A percentile compares a stretch with the other conserved stretches of the same genome.
phyloP scores from a whole-genome alignment of 2,329 filamentous ascomycete genomes.

The Purpureocillium lavendulum region DNA sequence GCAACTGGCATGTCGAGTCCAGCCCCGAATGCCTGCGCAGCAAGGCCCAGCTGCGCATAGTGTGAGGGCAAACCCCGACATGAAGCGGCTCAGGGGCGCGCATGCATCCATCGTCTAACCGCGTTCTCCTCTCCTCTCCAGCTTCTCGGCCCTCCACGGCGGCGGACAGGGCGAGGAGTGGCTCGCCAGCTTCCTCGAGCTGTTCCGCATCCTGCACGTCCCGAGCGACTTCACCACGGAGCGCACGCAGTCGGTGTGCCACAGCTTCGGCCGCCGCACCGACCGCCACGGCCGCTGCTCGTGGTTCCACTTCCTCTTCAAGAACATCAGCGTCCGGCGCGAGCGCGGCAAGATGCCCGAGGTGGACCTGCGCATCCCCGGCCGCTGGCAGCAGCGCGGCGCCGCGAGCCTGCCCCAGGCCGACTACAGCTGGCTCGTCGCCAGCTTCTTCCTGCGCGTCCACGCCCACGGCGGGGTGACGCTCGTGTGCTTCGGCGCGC shows the following conservation, averaged over 20 bases:
- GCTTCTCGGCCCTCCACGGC: conserved; percentile 19
- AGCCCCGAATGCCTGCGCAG: conserved; percentile 12
- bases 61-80: conserved; percentile 14
- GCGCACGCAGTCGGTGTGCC: conserved; percentile 19
- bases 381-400: not conserved
- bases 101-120: too few species aligned
- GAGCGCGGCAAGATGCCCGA: conserved; percentile 10
- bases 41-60: conserved; percentile 17
- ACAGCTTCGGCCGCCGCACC: conserved; percentile 22
- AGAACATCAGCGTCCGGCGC: conserved; percentile 18
- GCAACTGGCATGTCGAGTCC: conserved; percentile 14
- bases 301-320: conserved; percentile 27
- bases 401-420: conserved; percentile 15
- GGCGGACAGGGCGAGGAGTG: conserved; percentile 15
- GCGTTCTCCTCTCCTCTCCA: too few species aligned
- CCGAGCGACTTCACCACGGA: conserved; percentile 22
- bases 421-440: conserved; percentile 18
- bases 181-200: conserved; percentile 13
- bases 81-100: too few species aligned
- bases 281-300: conserved; percentile 15
- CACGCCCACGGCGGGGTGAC: conserved; percentile 10
- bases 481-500: conserved; percentile 17
- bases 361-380: conserved; percentile 14
- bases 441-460: conserved; percentile 17
- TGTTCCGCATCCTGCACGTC: conserved; percentile 20